phyloP scores from a whole-genome alignment of 2,329 filamentous ascomycete genomes.

The Colletotrichum spinosum region DNA sequence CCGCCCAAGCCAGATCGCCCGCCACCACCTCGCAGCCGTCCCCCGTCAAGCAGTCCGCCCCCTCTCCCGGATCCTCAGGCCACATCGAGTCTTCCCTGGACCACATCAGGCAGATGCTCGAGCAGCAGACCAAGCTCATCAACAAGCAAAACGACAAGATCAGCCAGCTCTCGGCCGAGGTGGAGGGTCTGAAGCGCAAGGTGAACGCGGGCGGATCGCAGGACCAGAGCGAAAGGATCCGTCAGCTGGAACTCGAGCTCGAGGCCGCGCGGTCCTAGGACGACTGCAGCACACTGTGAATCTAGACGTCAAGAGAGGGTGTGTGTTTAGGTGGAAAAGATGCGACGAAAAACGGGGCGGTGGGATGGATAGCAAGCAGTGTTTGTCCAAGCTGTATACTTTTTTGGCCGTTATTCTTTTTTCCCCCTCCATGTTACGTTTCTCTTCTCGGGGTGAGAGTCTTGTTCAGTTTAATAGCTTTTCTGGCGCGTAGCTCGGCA shows the following conservation, averaged over 20 bases:
- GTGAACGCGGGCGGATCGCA: constrained; percentile 65
- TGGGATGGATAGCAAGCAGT: constrained; percentile 38
- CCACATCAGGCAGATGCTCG: constrained; percentile 82
- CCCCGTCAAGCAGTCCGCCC: constrained; percentile 38
- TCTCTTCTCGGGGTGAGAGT: constrained; percentile 4
- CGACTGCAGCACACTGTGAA: constrained; percentile 13
- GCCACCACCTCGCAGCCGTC: constrained; percentile 28
- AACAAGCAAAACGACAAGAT: constrained; percentile 83
- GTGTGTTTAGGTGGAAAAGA: constrained; percentile 14
- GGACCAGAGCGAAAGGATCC: constrained; percentile 76
- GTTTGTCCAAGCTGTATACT: constrained; percentile 36
- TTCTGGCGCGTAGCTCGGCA: constrained; percentile 11
- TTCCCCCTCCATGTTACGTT: not conserved
- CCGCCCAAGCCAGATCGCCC: constrained; percentile 42
- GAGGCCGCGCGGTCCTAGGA: constrained; percentile 70
- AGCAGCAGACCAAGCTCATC: constrained; percentile 82
- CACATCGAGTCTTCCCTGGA: constrained; percentile 73
- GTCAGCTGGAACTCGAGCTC: constrained; percentile 75
- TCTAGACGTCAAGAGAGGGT: not conserved
- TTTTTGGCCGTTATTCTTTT: constrained; percentile 26
- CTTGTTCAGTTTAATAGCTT: not conserved
- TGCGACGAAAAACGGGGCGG: constrained; percentile 20
- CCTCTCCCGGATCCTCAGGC: constrained; percentile 43
- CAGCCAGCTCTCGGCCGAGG: constrained; percentile 74
- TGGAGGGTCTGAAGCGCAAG: constrained; percentile 84